Evolutionary conservation across 352 stramenopile genomes (phyloP).

Genomic region (Globisporangium takayamanum): DNA sequence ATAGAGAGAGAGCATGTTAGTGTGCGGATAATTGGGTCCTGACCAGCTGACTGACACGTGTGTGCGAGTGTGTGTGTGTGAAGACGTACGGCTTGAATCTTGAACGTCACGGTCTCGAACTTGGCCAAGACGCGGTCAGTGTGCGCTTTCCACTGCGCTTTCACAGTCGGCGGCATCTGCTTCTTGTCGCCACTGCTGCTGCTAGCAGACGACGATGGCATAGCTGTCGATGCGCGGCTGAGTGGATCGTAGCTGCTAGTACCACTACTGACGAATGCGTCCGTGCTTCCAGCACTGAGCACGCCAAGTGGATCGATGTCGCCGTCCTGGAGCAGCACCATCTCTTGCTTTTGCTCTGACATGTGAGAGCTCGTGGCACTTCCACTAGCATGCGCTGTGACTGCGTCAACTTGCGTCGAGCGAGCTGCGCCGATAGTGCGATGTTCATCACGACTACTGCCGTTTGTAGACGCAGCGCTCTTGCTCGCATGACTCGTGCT

Average conservation of each 20-base stretch:
- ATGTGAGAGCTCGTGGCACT: neutral
- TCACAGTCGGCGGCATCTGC: conserved; percentile 28
- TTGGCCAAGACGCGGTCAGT: conserved; percentile 63
- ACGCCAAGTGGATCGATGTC: conserved; percentile 66
- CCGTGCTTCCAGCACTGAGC: conserved; percentile 17
- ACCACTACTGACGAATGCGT: neutral
- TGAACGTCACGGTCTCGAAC: conserved; percentile 59
- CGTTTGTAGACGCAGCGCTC: neutral
- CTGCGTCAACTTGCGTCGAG: too few relatives aligned
- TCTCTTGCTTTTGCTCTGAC: conserved; percentile 19
- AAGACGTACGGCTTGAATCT: conserved; percentile 56
- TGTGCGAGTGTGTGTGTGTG: too few relatives aligned
- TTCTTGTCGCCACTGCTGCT: neutral
- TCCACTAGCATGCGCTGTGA: neutral
- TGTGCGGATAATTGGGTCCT: neutral
- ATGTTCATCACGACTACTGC: neutral
- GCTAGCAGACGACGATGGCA: neutral
- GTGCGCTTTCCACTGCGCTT: conserved; percentile 56
- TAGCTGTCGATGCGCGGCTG: neutral
- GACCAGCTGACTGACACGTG: neutral
- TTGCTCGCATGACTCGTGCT: neutral
- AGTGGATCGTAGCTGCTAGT: neutral
- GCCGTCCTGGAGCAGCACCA: conserved; percentile 58
- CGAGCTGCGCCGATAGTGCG: too few relatives aligned
- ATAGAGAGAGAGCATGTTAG: neutral